phyloP scores from a whole-genome alignment of 108 stramenopile species.

The Pseudonitzschia multistriata region DNA sequence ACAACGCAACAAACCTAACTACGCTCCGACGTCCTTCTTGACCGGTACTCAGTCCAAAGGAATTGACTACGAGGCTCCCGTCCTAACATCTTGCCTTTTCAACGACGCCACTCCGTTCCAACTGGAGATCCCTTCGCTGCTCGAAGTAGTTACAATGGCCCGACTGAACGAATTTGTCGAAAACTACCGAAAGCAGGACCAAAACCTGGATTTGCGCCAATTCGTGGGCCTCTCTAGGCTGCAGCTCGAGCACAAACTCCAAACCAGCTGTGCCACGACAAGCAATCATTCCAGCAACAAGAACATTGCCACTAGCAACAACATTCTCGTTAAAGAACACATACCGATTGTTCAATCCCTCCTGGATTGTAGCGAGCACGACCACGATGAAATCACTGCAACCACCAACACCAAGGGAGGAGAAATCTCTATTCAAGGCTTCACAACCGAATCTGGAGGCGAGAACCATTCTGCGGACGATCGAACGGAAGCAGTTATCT shows the following conservation, averaged over 20 bases:
- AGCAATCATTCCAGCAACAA: not conserved
- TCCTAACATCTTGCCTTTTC: not conserved
- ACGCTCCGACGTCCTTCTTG: slow-evolving; percentile 47
- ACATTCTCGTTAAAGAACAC: slow-evolving; percentile 40
- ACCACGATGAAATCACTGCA: slow-evolving; percentile 53
- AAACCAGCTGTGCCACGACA: not conserved
- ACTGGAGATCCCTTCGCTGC: slow-evolving; percentile 57
- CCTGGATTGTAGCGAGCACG: slow-evolving; percentile 53
- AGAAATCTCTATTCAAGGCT: slow-evolving; percentile 29
- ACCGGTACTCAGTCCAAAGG: slow-evolving; percentile 34
- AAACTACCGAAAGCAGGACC: slow-evolving; percentile 55
- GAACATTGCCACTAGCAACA: not conserved
- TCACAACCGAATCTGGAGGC: slow-evolving; percentile 47
- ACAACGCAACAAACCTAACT: slow-evolving; percentile 19
- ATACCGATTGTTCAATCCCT: slow-evolving; percentile 54
- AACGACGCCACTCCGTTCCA: slow-evolving; percentile 61
- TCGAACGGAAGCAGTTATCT: slow-evolving; percentile 55
- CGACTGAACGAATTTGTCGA: slow-evolving; percentile 54
- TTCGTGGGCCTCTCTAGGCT: slow-evolving; percentile 32
- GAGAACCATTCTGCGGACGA: slow-evolving; percentile 31
- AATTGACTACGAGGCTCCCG: slow-evolving; percentile 18
- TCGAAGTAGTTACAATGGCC: slow-evolving; percentile 45
- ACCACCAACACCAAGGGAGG: slow-evolving; percentile 45
- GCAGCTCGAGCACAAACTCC: slow-evolving; percentile 42
- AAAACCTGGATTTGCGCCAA: slow-evolving; percentile 59